Conservation (phyloP, 495 filamentous ascomycete species). For the Neurospora sp. region DNA sequence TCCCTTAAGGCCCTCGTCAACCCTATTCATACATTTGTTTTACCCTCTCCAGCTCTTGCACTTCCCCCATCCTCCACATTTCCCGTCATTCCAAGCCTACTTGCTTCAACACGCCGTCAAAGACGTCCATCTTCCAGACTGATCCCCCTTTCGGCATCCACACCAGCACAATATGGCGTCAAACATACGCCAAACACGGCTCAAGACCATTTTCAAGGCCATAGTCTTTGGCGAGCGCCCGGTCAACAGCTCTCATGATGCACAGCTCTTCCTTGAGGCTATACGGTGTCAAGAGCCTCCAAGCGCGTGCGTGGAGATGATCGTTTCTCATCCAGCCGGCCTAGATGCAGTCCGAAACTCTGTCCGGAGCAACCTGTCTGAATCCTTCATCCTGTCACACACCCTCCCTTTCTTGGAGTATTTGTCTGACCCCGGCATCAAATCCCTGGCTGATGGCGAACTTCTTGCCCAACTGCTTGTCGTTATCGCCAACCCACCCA, state of each 20-base stretch:
- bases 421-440: slow-evolving; percentile 36
- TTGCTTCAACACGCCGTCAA: not conserved
- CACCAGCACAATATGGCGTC: not conserved
- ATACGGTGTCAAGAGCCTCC: slow-evolving; percentile 39
- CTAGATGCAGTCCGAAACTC: slow-evolving; percentile 37
- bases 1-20: not conserved
- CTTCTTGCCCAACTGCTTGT: slow-evolving; percentile 45
- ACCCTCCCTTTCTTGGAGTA: slow-evolving; percentile 28
- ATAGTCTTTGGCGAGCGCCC: slow-evolving; percentile 17
- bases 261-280: slow-evolving; percentile 53
- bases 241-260: slow-evolving; percentile 23
- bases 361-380: slow-evolving; percentile 39
- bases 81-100: not conserved
- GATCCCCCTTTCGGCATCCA: not conserved
- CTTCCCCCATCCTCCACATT: not conserved
- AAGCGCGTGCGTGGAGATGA: slow-evolving; percentile 41
- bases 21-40: not conserved
- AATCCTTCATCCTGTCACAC: slow-evolving; percentile 40
- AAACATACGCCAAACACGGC: slow-evolving; percentile 5
- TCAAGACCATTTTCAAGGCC: slow-evolving; percentile 18
- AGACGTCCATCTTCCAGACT: not conserved
- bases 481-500: slow-evolving; percentile 46
- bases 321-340: slow-evolving; percentile 41
- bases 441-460: slow-evolving; percentile 42
- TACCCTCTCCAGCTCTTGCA: not conserved